Base-by-base conservation (phyloP, 2,329 filamentous ascomycete species). In the Pseudogymnoascus sp. region DNA sequence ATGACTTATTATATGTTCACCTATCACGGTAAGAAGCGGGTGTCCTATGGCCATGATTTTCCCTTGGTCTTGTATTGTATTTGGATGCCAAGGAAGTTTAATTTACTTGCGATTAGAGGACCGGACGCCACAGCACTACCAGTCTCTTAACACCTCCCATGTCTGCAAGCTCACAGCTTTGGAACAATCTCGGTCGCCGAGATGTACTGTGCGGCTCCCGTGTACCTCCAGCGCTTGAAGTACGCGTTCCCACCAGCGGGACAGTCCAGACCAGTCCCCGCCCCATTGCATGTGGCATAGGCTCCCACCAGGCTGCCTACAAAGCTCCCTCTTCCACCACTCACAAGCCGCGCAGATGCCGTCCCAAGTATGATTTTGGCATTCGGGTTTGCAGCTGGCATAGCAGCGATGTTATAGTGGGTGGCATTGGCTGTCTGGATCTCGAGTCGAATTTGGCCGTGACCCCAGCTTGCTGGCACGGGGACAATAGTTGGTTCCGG, bases 221-320 rank as follows among this genome's bases (percentile, higher is more conserved):
- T 57, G n/a, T 60, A 60, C 18, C 58, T 56, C 58, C 58, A 60
- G n/a, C 35, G 64, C 9, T 45, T 65, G 13, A 72, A 68, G 57
- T 70, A 67, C 23, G 69, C 71, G 18, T 68, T 63, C 5, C 67
- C 69, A 5, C 67, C 69, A 18, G 59, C 45, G 3, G 69, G 69
- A 61, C 70, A 72, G 8, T 65, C 61, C 10, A 64, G 19, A 0
- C 69, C 68, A 13, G 45, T 56, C 0, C 70, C 71, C 2, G 65
- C 69, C 1, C 72, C 72, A 48, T 74, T 74, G 58, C 72, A 73
- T 6, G 72, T 74, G 9, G 71, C 72, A 58, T 72, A 74, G 2
- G 66, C 67, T 1, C 72, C 72, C 0, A 74, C 56, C 10, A 74
- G 61, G 15, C 67, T 71, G 0, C 72, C 72, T 0, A 70, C 67